A percentile compares a stretch with the other conserved stretches of the same genome.
Evolutionary conservation across 225 moss, liverwort and hornwort genomes (phyloP).

Genomic region (Climacium dendroides): DNA sequence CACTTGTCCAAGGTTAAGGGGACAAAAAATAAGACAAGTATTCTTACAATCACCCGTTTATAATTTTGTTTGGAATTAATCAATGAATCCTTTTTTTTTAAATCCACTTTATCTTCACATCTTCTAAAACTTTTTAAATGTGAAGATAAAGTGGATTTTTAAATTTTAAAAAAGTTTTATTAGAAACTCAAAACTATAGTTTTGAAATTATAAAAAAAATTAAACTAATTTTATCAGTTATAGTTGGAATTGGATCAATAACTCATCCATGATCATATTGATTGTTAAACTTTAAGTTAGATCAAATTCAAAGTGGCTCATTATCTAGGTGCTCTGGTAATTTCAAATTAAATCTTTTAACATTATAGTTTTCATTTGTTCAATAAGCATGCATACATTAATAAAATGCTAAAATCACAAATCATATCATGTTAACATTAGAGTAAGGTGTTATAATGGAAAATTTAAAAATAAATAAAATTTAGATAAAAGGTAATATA

Average conservation of each 20-base stretch:
- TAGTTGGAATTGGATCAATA: neutral
- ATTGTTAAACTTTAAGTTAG: neutral
- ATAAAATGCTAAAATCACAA: neutral
- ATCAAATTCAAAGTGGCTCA: neutral
- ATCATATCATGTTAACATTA: neutral
- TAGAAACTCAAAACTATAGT: neutral
- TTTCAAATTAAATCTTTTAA: neutral
- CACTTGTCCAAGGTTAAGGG: fast-evolving
- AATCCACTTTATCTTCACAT: fast-evolving
- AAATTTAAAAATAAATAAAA: neutral
- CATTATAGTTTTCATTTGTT: neutral
- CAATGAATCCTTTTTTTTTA: neutral
- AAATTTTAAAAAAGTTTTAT: neutral
- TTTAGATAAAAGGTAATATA: neutral
- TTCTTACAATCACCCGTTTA: neutral
- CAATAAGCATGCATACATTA: neutral
- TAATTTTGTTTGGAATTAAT: neutral
- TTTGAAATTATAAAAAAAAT: fast-evolving
- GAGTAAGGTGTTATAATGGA: neutral
- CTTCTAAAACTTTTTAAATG: too few relatives aligned
- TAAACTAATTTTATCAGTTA: neutral
- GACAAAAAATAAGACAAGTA: too few relatives aligned
- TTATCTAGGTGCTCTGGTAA: fast-evolving
- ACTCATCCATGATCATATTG: neutral
- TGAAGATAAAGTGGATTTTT: too few relatives aligned